These are phyloP conservation scores for Sclerospora graminicola DNA, from an alignment of 352 stramenopile genomes.

Conservation along the genomic window DNA sequence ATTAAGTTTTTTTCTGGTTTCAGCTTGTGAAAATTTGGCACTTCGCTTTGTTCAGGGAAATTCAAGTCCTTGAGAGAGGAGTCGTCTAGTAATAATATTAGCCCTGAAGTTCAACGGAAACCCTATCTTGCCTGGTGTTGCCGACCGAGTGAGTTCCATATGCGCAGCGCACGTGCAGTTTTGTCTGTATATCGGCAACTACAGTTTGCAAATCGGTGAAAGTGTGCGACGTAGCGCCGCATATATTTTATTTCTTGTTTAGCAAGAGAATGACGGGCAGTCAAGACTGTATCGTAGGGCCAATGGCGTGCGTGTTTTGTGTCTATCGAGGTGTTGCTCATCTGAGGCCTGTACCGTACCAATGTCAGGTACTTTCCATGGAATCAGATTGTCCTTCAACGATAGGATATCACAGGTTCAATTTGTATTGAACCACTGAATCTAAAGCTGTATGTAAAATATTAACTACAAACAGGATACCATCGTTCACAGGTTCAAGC, in stretches of 20 bases:
- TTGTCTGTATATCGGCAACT: slow-evolving; percentile 13
- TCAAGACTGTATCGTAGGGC: no score
- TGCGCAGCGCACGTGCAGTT: slow-evolving; percentile 4
- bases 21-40: no score
- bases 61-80: no score
- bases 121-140: not conserved
- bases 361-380: not conserved
- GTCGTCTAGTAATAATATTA: no score
- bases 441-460: not conserved
- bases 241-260: no score
- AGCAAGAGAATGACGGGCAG: no score
- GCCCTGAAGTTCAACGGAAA: no score
- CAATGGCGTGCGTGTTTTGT: slow-evolving; percentile 2
- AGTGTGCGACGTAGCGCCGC: not conserved
- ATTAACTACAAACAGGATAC: not conserved
- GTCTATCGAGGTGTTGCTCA: not conserved
- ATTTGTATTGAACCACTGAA: not conserved
- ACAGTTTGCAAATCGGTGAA: slow-evolving; percentile 1
- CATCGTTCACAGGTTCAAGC: not conserved
- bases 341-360: no score
- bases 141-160: slow-evolving; percentile 4
- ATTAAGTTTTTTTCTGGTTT: no score
- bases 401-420: slow-evolving; percentile 2
- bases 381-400: not conserved
- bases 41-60: no score